Evolutionary conservation across 164 flowering plant species (phyloP).

Genomic region (Umbilicus rupestris): DNA sequence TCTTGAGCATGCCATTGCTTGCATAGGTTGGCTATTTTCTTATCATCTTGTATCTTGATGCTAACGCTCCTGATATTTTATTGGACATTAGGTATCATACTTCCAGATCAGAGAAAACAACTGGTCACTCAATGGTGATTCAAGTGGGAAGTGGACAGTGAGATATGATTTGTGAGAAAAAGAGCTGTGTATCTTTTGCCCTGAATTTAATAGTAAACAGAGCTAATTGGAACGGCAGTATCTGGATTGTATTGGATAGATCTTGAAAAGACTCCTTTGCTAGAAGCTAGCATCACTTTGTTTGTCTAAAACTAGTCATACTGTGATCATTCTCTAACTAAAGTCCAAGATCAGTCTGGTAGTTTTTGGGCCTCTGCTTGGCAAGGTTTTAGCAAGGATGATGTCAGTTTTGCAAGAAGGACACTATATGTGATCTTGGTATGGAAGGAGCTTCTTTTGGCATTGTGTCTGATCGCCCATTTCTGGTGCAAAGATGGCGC

Average conservation of each 20-base stretch:
- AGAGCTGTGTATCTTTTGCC: not conserved
- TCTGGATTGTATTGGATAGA: not conserved
- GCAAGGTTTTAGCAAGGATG: too few species aligned
- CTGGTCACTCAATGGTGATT: slow-evolving; percentile 76
- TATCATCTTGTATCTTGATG: not conserved
- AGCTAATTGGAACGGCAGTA: not conserved
- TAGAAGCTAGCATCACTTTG: not conserved
- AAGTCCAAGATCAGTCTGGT: too few species aligned
- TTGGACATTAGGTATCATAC: slow-evolving; percentile 57
- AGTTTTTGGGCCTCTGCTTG: too few species aligned
- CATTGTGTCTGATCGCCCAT: too few species aligned
- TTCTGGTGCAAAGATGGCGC: too few species aligned
- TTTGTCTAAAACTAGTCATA: not conserved
- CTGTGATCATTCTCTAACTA: not conserved
- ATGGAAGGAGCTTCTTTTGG: too few species aligned
- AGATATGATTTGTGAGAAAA: slow-evolving; percentile 53
- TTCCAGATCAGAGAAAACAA: slow-evolving; percentile 85
- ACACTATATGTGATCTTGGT: too few species aligned
- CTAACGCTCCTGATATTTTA: slow-evolving; percentile 7
- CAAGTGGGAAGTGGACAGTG: slow-evolving; percentile 77
- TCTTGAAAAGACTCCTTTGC: not conserved
- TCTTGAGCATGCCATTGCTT: not conserved
- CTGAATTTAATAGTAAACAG: not conserved
- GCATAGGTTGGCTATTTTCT: not conserved
- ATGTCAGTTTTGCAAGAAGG: too few species aligned